A percentile compares a stretch with the other conserved stretches of the same genome.
Evolutionary conservation across 2,329 filamentous ascomycete genomes (phyloP).

Genomic region (Arthrinium phaeospermum): DNA sequence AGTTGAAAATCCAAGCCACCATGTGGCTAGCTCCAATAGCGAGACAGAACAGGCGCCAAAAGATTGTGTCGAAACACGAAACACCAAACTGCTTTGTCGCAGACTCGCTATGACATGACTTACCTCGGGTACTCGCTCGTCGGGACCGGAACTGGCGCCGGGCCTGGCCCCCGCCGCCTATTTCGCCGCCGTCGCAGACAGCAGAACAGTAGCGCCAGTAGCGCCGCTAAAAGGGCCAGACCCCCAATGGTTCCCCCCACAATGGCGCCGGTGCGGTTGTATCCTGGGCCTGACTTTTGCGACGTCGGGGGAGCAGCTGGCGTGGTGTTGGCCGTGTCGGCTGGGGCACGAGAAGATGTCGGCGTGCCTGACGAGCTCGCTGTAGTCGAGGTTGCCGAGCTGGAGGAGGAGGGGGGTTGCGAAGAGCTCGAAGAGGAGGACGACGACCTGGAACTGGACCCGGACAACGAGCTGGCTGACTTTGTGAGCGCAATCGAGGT

Average conservation of each 20-base stretch:
- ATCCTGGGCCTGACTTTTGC: neutral
- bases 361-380: constrained; percentile 23
- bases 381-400: constrained; percentile 25
- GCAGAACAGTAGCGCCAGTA: constrained; percentile 50
- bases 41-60: neutral
- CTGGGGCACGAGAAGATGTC: constrained; percentile 24
- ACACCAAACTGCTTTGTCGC: neutral
- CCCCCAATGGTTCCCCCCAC: constrained; percentile 61
- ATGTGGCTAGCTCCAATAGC: neutral
- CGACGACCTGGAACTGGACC: constrained; percentile 29
- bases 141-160: constrained; percentile 36
- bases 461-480: constrained; percentile 43
- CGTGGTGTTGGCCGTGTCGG: constrained; percentile 26
- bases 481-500: constrained; percentile 49
- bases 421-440: constrained; percentile 28
- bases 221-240: constrained; percentile 50
- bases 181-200: constrained; percentile 48
- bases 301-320: constrained; percentile 19
- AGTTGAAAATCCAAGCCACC: neutral
- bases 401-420: constrained; percentile 24
- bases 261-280: constrained; percentile 53
- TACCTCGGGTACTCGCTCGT: constrained; percentile 50
- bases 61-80: neutral
- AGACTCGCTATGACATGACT: constrained; percentile 25
- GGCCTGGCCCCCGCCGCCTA: constrained; percentile 48